Base-by-base conservation (phyloP, 805 yeast genomes). In the Saccharomycopsis sp. region DNA sequence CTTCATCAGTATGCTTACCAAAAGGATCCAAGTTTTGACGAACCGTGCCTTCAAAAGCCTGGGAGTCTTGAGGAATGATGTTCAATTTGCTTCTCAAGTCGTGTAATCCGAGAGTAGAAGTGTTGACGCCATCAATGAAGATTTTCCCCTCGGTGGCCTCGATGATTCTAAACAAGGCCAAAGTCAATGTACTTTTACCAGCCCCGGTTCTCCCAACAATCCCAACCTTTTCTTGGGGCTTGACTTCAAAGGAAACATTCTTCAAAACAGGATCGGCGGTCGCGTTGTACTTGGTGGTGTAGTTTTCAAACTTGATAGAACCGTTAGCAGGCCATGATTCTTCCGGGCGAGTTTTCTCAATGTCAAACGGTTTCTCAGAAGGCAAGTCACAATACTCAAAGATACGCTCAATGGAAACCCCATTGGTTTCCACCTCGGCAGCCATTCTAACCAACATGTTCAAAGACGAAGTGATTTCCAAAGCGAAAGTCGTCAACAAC, bases 151-250 rank as follows among this genome's bases (percentile, higher is more conserved):
- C 55, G 17, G 66, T 60, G 4, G 82, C 73, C 53, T 77, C 84
- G 38, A 78, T 64, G 20, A 78, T 60, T 52, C 86, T 62, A 57
- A 75, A 78, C 6, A 78, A 53, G 1, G 83, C 79, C 41, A 77
- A 56, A 1, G 80, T 70, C 36, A 78, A 60, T 0, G 83, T 68
- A 1, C 80, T 71, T 48, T 78, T 78, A 38, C 88, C 88, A 3
- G 88, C 84, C 34, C 88, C 87, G 1, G 88, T 80, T 58, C 87
- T 67, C 12, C 87, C 87, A 36, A 79, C 86, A 51, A 80, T 75
- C 40, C 87, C 87, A 46, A 80, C 59, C 50, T 80, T 80, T 49
- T 80, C 85, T 21, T 62, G 57, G 2, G 81, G 63, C 17, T 67
- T 60, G 33, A 80, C 67, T 2, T 62, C 55, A 20, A 78, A 49